Conservation (phyloP, 2,329 filamentous ascomycete genomes). For the Alternaria consortialis region DNA sequence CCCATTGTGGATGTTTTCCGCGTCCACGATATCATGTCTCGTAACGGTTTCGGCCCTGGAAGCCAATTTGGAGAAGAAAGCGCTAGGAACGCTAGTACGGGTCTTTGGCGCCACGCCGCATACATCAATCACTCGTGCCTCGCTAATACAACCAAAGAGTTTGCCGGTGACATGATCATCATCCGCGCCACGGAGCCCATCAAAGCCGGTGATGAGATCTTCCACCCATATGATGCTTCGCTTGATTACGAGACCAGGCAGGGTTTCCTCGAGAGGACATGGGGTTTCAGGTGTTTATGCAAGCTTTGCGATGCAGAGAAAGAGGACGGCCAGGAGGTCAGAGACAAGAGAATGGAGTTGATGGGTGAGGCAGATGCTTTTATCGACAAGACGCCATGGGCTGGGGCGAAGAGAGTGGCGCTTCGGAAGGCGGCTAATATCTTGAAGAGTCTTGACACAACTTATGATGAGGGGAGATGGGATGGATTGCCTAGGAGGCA, state of each 20-base stretch:
- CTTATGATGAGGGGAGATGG: slow-evolving; percentile 36
- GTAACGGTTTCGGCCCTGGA: slow-evolving; percentile 58
- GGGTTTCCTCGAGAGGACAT: slow-evolving; percentile 41
- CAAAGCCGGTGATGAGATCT: slow-evolving; percentile 33
- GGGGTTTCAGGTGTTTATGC: slow-evolving; percentile 56
- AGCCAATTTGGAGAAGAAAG: slow-evolving; percentile 35
- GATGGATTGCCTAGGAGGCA: slow-evolving; percentile 28
- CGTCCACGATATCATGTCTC: slow-evolving; percentile 54
- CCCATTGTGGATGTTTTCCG: slow-evolving; percentile 61
- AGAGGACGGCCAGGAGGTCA: slow-evolving; percentile 28
- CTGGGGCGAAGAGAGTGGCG: slow-evolving; percentile 36
- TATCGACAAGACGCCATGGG: slow-evolving; percentile 37
- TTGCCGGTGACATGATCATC: slow-evolving; percentile 51
- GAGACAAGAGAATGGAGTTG: slow-evolving; percentile 37
- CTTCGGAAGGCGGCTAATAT: slow-evolving; percentile 37
- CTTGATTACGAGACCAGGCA: slow-evolving; percentile 49
- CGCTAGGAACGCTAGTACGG: slow-evolving; percentile 39
- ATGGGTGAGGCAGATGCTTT: slow-evolving; percentile 36
- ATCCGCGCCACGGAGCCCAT: slow-evolving; percentile 53
- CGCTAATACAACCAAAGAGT: slow-evolving; percentile 53
- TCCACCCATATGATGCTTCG: slow-evolving; percentile 39
- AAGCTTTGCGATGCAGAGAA: slow-evolving; percentile 50
- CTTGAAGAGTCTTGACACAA: slow-evolving; percentile 30
- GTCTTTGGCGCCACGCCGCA: slow-evolving; percentile 54
- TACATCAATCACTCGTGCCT: slow-evolving; percentile 59